Base-by-base conservation (phyloP, 345 rosid genomes). In the Gossypium raimondii region DNA sequence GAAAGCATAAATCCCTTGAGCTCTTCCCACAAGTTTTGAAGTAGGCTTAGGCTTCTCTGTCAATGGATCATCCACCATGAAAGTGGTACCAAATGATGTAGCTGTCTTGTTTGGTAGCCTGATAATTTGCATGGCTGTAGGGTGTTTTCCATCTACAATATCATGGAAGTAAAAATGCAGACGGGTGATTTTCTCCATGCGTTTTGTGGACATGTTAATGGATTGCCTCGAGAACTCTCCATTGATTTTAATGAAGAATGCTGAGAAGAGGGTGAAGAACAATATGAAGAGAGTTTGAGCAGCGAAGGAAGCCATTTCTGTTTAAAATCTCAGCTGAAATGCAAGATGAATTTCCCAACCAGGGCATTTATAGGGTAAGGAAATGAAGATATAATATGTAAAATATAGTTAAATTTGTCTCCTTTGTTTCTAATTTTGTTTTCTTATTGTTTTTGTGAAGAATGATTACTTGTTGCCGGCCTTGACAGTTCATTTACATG, bases 141-240 rank as follows among this genome's bases (percentile, higher is more conserved):
- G 70, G 44, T 69, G 68, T 67, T 79, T 68, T 27, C 82, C 80
- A 34, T 69, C 29, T 2, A 67, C 8, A 12, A 73, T 73, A 73
- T 78, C 84, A 38, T 82, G 82, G 61, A 81, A 78, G 73, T 78
- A 78, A 79, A 81, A 81, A 56, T 55, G 75, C 25, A 78, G 82
- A 71, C 65, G 73, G 3, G 43, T 76, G 0, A 70, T 78, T 48
- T 78, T 76, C 27, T 75, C 66, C 47, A 41, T 14, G 1, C 74
- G 81, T 25, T 78, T 81, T 48, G 70, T 76, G 60, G 58, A 69
- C 10, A 43, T 29, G 9, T n/a, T 34, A 34, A 22, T 8, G 20
- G 51, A 34, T 55, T 56, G 34, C 2, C 27, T 69, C 10, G 47
- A 51, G 73, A 56, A 56, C 29, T 55, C 74, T 41, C 51, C 62